These are phyloP conservation scores for Dictyostelium firmibasis DNA, from an alignment of 78 protist genomes.

Conservation along the genomic window DNA sequence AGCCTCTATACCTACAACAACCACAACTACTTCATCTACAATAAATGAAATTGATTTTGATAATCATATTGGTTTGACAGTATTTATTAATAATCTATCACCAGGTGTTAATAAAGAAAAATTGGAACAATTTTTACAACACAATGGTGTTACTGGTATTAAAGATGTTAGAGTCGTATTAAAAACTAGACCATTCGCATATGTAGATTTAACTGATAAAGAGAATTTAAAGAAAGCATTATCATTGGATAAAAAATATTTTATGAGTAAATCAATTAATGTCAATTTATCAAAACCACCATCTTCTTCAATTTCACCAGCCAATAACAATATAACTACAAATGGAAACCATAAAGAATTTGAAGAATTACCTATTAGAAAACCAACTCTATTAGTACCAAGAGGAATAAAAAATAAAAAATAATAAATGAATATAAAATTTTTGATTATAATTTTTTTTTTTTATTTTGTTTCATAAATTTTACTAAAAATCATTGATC, in stretches of 20 bases:
- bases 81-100: slow-evolving; percentile 57
- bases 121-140: slow-evolving; percentile 9
- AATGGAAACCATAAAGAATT: neutral
- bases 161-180: neutral
- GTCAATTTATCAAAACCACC: slow-evolving; percentile 66
- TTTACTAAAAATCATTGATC: neutral
- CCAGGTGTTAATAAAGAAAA: slow-evolving; percentile 35
- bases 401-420: slow-evolving; percentile 46
- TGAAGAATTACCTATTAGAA: neutral
- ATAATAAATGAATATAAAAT: neutral
- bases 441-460: too few species aligned
- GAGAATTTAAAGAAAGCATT: slow-evolving; percentile 47
- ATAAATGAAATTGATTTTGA: slow-evolving; percentile 12
- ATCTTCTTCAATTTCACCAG: neutral
- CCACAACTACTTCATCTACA: neutral
- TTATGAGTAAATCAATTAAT: slow-evolving; percentile 24
- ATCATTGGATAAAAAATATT: slow-evolving; percentile 32
- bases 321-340: neutral
- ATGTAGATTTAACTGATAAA: slow-evolving; percentile 38
- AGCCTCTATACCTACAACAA: neutral
- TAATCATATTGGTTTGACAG: slow-evolving; percentile 19
- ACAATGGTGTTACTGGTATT: slow-evolving; percentile 8
- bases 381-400: slow-evolving; percentile 53
- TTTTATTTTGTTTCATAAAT: neutral
- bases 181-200: slow-evolving; percentile 58